Percentiles rank a stretch among this genome's conserved stretches.
phyloP scores from a whole-genome alignment of 2,329 filamentous ascomycete species.

The Plectosphaerella sp. region DNA sequence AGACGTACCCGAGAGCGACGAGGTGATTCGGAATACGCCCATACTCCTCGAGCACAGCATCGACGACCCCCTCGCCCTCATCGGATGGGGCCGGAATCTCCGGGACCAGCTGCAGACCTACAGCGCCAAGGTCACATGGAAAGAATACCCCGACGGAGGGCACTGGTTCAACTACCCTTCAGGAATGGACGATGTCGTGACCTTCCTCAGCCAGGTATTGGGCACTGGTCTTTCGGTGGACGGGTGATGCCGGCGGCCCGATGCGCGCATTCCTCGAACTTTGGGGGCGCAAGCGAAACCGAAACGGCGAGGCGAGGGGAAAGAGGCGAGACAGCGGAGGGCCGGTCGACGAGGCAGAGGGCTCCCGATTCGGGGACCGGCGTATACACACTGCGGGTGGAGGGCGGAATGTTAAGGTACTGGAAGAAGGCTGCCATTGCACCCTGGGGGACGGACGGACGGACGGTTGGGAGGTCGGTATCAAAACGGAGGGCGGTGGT shows the following conservation, averaged over 20 bases:
- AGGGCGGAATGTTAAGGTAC: no score
- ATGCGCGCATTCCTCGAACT: no score
- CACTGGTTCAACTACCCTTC: conserved; percentile 39
- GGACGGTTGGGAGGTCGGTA: not conserved
- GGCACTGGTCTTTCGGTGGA: not conserved
- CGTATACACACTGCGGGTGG: no score
- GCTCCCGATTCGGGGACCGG: no score
- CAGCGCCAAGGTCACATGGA: conserved; percentile 33
- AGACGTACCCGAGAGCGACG: conserved; percentile 16
- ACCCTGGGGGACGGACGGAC: not conserved
- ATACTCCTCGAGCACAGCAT: conserved; percentile 39
- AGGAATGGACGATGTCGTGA: conserved; percentile 36
- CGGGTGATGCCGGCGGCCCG: no score
- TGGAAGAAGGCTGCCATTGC: no score
- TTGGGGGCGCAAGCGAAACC: no score
- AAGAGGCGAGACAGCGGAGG: not conserved
- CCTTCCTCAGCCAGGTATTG: conserved; percentile 20
- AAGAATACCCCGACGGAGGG: conserved; percentile 34
- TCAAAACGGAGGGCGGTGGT: not conserved
- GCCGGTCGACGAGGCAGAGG: no score
- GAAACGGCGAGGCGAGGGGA: no score
- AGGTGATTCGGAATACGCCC: conserved; percentile 34
- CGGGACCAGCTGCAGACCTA: conserved; percentile 27
- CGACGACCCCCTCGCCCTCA: conserved; percentile 35
- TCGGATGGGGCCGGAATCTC: conserved; percentile 29